Evolutionary conservation across 805 yeast species (phyloP), one percentile per base, ranked within the genome.

Genomic region (Kluyveromyces starmeri): DNA sequence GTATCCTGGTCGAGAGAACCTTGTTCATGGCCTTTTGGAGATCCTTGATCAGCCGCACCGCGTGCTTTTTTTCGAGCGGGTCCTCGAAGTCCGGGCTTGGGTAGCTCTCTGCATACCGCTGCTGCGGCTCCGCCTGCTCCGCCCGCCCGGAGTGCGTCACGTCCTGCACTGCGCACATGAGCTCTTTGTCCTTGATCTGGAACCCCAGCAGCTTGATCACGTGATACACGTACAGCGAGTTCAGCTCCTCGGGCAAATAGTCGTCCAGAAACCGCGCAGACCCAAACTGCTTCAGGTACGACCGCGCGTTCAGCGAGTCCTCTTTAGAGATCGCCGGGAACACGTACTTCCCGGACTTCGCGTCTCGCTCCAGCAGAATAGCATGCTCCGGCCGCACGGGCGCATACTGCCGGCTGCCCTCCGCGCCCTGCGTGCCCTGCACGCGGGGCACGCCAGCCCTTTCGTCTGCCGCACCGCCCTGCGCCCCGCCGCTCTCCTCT

Each of bases 171-270:
- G 47, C 40, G 9, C 50, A 56, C 31, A 65, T 67, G 53, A 43
- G 53, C 40, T 52, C 57, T 17, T 47, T 44, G 34, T 59, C 62
- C 32, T 53, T 59, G 18, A 55, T 46, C 35, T 57, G 61, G 47
- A 71, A 84, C 1, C 95, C 96, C 16, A 86, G 53, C 25, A 78
- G 59, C 31, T 73, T 64, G 8, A 81, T 71, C 32, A 82, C 59
- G 29, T 62, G 63, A 20, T 75, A 51, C 4, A 83, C 64, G 44
- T 79, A 79, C 11, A 71, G 67, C 4, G 74, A 65, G 15, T 71
- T 64, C 16, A 84, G 77, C 4, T 70, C 69, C 2, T 68, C 67
- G 2, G 88, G 83, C 13, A 83, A 53, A 41, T 72, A 80, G 31
- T 65, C 63, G 37, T 73, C 73, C 28, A 84, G 52, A 46, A 85